phyloP scores from a whole-genome alignment of 176 grass and related monocot species.

The Saccharum officinarum region DNA sequence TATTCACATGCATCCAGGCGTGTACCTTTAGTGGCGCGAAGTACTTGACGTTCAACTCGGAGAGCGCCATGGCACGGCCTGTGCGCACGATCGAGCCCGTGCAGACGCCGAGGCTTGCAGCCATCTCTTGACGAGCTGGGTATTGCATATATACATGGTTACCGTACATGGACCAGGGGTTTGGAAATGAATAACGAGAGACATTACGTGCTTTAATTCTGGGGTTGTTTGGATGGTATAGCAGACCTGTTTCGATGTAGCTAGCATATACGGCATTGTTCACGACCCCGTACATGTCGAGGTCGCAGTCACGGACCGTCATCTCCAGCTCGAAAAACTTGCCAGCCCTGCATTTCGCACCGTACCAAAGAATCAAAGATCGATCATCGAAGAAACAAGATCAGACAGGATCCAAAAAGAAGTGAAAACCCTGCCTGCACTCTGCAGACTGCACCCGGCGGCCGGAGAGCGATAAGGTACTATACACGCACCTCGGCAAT shows the following conservation, averaged over 20 bases:
- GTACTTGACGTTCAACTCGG: slow-evolving; percentile 61
- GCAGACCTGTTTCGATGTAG: not conserved
- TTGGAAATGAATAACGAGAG: not conserved
- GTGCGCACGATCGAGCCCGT: slow-evolving; percentile 37
- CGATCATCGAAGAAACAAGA: not conserved
- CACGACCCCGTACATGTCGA: not conserved
- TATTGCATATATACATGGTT: not conserved
- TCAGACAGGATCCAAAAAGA: not conserved
- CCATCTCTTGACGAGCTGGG: slow-evolving; percentile 59
- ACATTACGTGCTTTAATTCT: no score
- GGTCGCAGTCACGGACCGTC: not conserved
- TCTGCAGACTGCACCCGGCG: no score
- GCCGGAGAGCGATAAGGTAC: no score
- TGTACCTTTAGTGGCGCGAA: slow-evolving; percentile 42
- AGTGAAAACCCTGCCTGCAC: not conserved
- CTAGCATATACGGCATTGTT: not conserved
- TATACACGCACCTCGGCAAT: no score
- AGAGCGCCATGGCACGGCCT: slow-evolving; percentile 52
- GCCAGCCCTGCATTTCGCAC: not conserved
- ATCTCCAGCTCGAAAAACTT: not conserved
- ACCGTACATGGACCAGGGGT: no score
- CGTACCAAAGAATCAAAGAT: not conserved
- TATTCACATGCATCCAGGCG: not conserved
- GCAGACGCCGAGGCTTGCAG: slow-evolving; percentile 46
- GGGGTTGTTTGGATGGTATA: not conserved